Evolutionary conservation across 768 basidiomycete genomes (phyloP), one percentile per base, ranked within the genome.

Genomic region (Amanita molliuscula): DNA sequence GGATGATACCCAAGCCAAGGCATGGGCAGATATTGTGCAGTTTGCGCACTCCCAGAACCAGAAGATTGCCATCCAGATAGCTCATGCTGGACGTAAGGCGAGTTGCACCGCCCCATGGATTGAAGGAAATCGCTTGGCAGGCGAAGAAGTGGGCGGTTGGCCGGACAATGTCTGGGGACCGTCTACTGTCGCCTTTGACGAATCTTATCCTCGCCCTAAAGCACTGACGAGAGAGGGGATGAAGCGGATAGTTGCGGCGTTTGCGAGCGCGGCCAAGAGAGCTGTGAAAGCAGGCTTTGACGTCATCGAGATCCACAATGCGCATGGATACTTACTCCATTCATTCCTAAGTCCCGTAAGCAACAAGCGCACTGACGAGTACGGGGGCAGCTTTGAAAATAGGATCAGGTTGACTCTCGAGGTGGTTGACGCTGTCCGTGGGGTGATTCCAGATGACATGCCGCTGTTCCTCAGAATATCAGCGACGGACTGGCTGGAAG

Each of bases 71-170:
- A 81, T 88, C 48, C 88, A 90, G 55, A 73, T 89, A 15, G 81
- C 75, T 0, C 87, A 90, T 54, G 82, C 84, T 0, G 87, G 88
- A 0, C 71, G 86, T n/a, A 89, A 88, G 61, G 84, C 77, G 0
- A 80, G 78, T 7, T 79, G 73, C 0, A 61, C 76, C 15, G 74
- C 79, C 0, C 82, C 84, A 0, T 88, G 83, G 82, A 59, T 84
- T 28, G 48, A 64, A 26, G 53, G 58, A n/a, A 63, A 63, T 15
- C 34, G 62, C 9, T 46, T 57, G 10, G 75, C 75, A 4, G 55
- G 61, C 1, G 64, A 64, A 37, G 64, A 63, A 9, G 59, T 60
- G 3, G 71, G 70, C n/a, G 81, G 81, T 11, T 77, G 74, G 74
- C 72, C 74, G 0, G 67, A 74, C 11, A 53, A 75, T 56, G 78